Base-by-base conservation (phyloP, 2,329 filamentous ascomycete genomes). In the Trichophyton mentagrophytes region DNA sequence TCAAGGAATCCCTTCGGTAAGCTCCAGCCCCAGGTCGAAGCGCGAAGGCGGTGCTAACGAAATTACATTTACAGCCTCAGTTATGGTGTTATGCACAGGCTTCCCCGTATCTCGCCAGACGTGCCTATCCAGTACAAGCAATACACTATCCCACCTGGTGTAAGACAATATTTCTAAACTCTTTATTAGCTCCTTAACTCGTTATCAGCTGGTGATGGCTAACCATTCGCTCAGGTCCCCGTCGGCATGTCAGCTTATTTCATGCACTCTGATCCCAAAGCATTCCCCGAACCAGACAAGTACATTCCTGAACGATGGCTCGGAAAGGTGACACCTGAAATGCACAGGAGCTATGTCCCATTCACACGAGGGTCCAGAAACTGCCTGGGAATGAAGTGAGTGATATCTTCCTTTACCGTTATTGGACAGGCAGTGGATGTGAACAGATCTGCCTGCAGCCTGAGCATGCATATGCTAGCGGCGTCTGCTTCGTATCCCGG, bases 281-380 rank as follows among this genome's bases (percentile, higher is more conserved):
- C 53, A 15, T 74, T 73, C 59, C 69, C 68, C 0, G 65, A 70
- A 2, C 65, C 70, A 3, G 38, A 62, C 1, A 61, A 61, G 9
- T 74, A 73, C 60, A 53, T 46, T 1, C 71, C 72, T 0, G 69
- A 71, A 44, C 67, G 72, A 1, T 72, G 71, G 71, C 40, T 72
- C 7, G 40, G n/a, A 20, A 62, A 65, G n/a, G 60, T 63, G 8
- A 36, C 58, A 5, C 53, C 59, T 33, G 60, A 56, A 8, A 66
- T 68, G 6, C 65, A 69, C 53, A 60, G 59, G 8, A 69, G 68
- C 56, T 62, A 71, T 1, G 65, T 71, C 4, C 65, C 68, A 0
- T 70, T 70, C 49, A 66, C 64, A 11, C 69, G 68, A 59, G 71
- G 70, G 9, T 69, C 62, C 3, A 65, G 67, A n/a, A 64, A 62